Conservation (phyloP, 768 basidiomycete genomes). For the Lenzites betulinus region DNA sequence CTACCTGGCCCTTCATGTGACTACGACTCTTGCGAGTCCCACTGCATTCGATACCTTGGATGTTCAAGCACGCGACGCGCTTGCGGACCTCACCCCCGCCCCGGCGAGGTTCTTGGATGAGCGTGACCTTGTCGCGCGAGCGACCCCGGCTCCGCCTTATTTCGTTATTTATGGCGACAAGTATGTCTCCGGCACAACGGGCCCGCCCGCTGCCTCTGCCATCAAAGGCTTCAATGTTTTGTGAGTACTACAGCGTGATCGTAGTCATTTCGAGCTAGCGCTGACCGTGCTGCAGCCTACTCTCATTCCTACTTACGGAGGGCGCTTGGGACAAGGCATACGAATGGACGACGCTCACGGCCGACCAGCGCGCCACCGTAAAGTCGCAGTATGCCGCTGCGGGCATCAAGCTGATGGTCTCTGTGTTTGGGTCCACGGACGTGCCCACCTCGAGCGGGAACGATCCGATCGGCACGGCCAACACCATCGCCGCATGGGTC, state of each 20-base stretch:
- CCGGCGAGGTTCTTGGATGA: neutral
- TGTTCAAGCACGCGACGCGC: slow-evolving; percentile 4
- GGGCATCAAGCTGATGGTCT: slow-evolving; percentile 60
- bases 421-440: slow-evolving; percentile 51
- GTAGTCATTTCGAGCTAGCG: neutral
- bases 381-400: slow-evolving; percentile 52
- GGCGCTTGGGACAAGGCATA: slow-evolving; percentile 49
- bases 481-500: slow-evolving; percentile 48
- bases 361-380: slow-evolving; percentile 41
- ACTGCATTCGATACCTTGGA: slow-evolving; percentile 1
- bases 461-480: slow-evolving; percentile 43
- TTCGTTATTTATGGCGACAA: slow-evolving; percentile 44
- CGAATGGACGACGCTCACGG: slow-evolving; percentile 45
- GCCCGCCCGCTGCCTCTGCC: slow-evolving; percentile 37
- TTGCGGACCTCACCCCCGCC: slow-evolving; percentile 4
- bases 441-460: slow-evolving; percentile 44
- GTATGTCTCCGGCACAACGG: slow-evolving; percentile 40
- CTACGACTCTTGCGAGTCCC: slow-evolving; percentile 3
- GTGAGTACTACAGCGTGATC: slow-evolving; percentile 21
- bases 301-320: slow-evolving; percentile 44
- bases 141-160: slow-evolving; percentile 36
- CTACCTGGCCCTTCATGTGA: slow-evolving; percentile 8
- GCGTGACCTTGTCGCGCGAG: slow-evolving; percentile 14
- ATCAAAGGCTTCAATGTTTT: slow-evolving; percentile 41
- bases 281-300: slow-evolving; percentile 27